Evolutionary conservation across 176 grass and related monocot species (phyloP).

Genomic region (Lolium perenne): DNA sequence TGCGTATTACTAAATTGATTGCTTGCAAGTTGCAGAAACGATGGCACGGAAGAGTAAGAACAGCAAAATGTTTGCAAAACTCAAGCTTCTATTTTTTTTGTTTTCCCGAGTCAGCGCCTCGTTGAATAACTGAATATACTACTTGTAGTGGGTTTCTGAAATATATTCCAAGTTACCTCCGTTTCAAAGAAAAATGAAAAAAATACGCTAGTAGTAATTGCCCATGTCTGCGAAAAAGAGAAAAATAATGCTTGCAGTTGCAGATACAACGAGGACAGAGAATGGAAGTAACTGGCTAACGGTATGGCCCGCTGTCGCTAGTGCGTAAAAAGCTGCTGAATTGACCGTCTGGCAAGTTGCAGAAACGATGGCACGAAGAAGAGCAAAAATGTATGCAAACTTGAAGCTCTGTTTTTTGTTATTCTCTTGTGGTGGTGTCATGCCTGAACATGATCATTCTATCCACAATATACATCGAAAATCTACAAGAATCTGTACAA

Average conservation of each 20-base stretch:
- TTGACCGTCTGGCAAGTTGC: conserved; percentile 22
- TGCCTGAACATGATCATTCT: conserved; percentile 33
- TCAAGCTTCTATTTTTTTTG: background rate
- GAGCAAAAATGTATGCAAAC: background rate
- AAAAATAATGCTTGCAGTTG: conserved; percentile 21
- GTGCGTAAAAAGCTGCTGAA: background rate
- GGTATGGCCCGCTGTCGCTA: background rate
- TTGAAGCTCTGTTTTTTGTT: background rate
- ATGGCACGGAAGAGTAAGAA: background rate
- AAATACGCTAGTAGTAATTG: no score
- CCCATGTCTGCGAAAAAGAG: no score
- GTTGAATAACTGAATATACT: no score
- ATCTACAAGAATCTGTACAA: conserved; percentile 61
- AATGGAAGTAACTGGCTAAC: conserved; percentile 25
- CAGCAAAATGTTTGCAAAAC: background rate
- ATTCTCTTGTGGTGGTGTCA: conserved; percentile 22
- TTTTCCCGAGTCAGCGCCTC: conserved; percentile 13
- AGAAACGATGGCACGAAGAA: background rate
- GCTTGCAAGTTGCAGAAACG: background rate
- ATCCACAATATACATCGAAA: conserved; percentile 45
- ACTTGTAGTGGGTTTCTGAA: no score
- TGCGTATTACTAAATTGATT: background rate
- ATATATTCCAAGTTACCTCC: no score
- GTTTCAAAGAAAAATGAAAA: no score
- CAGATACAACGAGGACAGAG: background rate